Conservation (phyloP, 306 rosid genomes). For the Cucurbita maxima region DNA sequence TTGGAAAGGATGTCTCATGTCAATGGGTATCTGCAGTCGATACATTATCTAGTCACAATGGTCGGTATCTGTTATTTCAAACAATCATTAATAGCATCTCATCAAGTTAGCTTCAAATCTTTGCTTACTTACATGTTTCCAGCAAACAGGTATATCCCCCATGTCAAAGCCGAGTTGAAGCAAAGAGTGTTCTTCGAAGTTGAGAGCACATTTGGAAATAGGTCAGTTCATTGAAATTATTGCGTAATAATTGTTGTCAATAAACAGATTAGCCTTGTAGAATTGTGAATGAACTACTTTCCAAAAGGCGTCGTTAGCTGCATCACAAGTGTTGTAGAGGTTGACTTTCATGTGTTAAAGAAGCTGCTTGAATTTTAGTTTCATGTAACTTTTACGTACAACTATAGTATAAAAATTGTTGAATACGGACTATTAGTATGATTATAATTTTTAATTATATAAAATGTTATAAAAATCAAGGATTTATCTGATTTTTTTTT, state of each 20-base stretch:
- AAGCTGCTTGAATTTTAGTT: neutral
- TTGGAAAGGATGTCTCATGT: neutral
- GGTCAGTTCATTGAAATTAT: neutral
- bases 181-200: neutral
- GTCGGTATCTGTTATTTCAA: slow-evolving; percentile 1
- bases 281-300: neutral
- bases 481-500: neutral
- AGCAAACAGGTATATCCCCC: neutral
- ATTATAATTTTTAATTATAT: neutral
- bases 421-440: too few species aligned
- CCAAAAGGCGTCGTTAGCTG: neutral
- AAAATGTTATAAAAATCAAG: neutral
- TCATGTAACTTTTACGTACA: neutral
- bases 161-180: neutral
- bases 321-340: neutral
- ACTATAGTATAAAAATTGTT: neutral
- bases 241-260: neutral
- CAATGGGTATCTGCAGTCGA: neutral
- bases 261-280: neutral
- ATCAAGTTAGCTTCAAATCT: neutral
- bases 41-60: slow-evolving; percentile 2
- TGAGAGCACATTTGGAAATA: neutral
- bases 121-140: neutral
- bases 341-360: neutral
- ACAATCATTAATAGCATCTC: neutral